phyloP scores from a whole-genome alignment of 2,329 filamentous ascomycete species.

The Trichoderma simmonsii region DNA sequence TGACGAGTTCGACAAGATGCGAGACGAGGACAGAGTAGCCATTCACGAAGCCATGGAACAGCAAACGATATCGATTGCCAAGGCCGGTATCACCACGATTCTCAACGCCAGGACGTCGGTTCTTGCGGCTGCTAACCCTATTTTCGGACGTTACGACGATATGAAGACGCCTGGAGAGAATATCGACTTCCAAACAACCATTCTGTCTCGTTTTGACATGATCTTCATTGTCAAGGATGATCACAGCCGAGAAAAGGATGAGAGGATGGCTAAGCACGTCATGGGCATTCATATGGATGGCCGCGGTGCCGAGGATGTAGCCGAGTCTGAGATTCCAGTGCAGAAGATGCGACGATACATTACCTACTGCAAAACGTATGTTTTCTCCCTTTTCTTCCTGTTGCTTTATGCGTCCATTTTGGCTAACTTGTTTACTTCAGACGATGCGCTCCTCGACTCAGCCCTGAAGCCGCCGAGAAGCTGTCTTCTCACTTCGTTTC shows the following conservation, averaged over 20 bases:
- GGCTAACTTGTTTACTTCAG: slow-evolving; percentile 40
- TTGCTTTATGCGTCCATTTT: background rate
- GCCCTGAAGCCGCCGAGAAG: slow-evolving; percentile 88
- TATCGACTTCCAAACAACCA: slow-evolving; percentile 98
- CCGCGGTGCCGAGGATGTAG: slow-evolving; percentile 73
- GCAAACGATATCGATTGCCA: slow-evolving; percentile 98
- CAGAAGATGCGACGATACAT: slow-evolving; percentile 98
- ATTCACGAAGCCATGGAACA: slow-evolving; percentile 99
- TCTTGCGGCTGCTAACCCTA: slow-evolving; percentile 91
- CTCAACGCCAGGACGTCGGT: slow-evolving; percentile 95
- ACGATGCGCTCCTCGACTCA: slow-evolving; percentile 87
- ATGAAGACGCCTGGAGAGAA: slow-evolving; percentile 97
- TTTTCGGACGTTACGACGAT: slow-evolving; percentile 97
- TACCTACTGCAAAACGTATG: slow-evolving; percentile 91
- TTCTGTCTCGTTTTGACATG: slow-evolving; percentile 98
- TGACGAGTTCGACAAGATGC: slow-evolving; percentile 99
- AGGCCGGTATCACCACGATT: slow-evolving; percentile 97
- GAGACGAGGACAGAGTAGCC: slow-evolving; percentile 93
- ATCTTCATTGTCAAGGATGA: slow-evolving; percentile 98
- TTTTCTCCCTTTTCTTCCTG: slow-evolving; percentile 21
- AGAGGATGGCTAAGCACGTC: slow-evolving; percentile 92
- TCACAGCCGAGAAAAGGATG: slow-evolving; percentile 84
- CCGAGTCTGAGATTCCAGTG: slow-evolving; percentile 84
- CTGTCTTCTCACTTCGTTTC: slow-evolving; percentile 96
- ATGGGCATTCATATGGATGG: slow-evolving; percentile 97